Conservation (phyloP, 257 asterid species). For the Scutellaria baicalensis region DNA sequence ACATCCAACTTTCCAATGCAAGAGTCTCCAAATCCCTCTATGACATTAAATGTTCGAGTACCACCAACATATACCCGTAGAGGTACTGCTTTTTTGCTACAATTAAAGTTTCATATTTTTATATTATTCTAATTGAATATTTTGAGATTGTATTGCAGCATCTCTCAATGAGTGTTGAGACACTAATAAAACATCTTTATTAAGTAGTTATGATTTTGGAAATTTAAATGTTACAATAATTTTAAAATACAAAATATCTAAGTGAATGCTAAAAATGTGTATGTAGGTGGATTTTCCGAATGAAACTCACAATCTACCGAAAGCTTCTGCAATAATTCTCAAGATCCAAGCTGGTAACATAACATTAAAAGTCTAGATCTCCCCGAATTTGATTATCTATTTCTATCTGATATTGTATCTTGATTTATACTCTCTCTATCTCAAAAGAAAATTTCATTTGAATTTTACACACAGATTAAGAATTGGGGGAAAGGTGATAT, state of each 20-base stretch:
- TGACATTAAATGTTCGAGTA: not conserved
- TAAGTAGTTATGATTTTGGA: no score
- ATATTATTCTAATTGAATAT: not conserved
- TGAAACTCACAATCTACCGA: slow-evolving; percentile 10
- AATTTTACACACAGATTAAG: no score
- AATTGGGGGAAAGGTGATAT: no score
- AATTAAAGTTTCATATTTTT: not conserved
- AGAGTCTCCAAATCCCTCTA: not conserved
- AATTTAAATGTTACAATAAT: not conserved
- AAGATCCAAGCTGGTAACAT: slow-evolving; percentile 39
- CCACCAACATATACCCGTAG: not conserved
- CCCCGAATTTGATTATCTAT: no score
- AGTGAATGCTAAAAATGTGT: not conserved
- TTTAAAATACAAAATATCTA: not conserved
- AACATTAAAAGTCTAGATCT: no score
- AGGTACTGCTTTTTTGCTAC: slow-evolving; percentile 11
- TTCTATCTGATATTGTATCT: no score
- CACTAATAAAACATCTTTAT: no score
- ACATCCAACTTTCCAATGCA: no score
- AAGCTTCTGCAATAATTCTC: slow-evolving; percentile 1
- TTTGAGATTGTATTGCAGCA: slow-evolving; percentile 15
- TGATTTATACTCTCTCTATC: no score
- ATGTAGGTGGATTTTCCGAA: slow-evolving; percentile 15
- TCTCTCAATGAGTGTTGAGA: no score
- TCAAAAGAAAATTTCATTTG: no score